phyloP scores from a whole-genome alignment of 176 grass and related monocot species.

The Avena insularis region DNA sequence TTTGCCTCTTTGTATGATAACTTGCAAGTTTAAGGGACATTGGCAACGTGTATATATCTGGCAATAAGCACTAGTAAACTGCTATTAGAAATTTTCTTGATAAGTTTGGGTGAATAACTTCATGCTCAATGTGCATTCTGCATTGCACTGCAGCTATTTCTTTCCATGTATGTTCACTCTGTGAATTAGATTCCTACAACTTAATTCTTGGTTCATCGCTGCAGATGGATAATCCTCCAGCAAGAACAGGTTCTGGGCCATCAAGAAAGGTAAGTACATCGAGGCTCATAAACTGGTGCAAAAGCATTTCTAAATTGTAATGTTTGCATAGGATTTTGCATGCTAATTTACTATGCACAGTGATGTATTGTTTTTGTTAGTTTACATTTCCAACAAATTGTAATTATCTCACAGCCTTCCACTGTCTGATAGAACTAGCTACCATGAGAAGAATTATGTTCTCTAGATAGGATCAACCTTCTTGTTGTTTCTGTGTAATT shows the following conservation, averaged over 20 bases:
- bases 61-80: neutral
- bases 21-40: conserved; percentile 11
- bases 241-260: conserved; percentile 77
- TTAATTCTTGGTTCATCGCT: conserved; percentile 27
- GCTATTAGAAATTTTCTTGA: conserved; percentile 11
- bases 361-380: conserved; percentile 26
- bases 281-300: conserved; percentile 23
- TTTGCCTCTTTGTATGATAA: conserved; percentile 26
- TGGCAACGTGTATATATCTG: neutral
- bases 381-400: conserved; percentile 34
- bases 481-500: conserved; percentile 7
- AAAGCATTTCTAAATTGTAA: conserved; percentile 32
- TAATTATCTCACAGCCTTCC: neutral
- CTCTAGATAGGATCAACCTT: neutral
- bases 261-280: conserved; percentile 84
- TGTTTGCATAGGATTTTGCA: conserved; percentile 25
- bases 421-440: conserved; percentile 9
- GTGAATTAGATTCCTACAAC: neutral
- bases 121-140: neutral
- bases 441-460: conserved; percentile 10
- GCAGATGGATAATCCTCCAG: conserved; percentile 84
- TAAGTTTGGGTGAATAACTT: neutral
- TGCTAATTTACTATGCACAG: conserved; percentile 3
- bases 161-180: neutral
- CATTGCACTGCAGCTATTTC: conserved; percentile 20